phyloP scores from a whole-genome alignment of 2,329 filamentous ascomycete species.

The Penicillium crustosum region DNA sequence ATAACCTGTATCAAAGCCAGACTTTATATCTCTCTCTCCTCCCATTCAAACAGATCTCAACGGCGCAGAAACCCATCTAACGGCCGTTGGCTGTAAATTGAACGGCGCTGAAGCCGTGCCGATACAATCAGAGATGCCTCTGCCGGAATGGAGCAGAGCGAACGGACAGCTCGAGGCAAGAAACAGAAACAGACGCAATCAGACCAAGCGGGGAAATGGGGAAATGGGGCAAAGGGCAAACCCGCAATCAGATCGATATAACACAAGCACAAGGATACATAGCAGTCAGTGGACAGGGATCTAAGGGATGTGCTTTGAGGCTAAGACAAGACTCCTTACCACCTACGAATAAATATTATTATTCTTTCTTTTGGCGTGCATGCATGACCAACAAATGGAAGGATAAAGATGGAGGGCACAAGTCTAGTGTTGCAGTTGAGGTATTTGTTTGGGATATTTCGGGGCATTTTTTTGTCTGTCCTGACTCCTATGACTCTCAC shows the following conservation, averaged over 20 bases:
- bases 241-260: conserved; percentile 12
- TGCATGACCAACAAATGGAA: not conserved
- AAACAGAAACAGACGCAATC: conserved; percentile 16
- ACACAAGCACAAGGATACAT: not conserved
- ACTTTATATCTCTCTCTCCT: conserved; percentile 16
- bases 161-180: conserved; percentile 15
- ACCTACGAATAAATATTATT: not conserved
- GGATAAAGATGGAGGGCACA: not conserved
- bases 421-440: not conserved
- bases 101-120: conserved; percentile 7
- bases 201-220: conserved; percentile 12
- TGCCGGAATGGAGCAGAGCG: conserved; percentile 23
- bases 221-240: not conserved
- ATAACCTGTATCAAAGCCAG: not conserved
- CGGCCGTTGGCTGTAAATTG: conserved; percentile 2
- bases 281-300: conserved; percentile 1
- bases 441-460: not conserved
- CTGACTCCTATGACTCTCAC: not conserved
- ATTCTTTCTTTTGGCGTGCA: not conserved
- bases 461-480: not conserved
- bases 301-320: not conserved
- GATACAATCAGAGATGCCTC: conserved; percentile 20
- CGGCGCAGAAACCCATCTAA: conserved; percentile 4
- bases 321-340: not conserved
- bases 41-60: conserved; percentile 11